Base-by-base conservation (phyloP, 805 yeast species). In the Wickerhamiella brachini region DNA sequence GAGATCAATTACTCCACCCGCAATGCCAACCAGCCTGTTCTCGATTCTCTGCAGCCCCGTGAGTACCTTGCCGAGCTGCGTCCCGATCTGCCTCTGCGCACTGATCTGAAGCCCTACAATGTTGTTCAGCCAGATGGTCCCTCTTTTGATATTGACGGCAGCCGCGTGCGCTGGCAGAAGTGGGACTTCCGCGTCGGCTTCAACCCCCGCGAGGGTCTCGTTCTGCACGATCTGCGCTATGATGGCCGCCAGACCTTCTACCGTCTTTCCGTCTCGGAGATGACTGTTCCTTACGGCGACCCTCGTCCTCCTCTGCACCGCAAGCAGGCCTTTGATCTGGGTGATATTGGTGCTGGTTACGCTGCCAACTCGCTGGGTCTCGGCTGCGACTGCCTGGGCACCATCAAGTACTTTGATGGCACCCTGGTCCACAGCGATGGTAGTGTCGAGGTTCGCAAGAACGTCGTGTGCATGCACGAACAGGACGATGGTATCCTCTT, bases 41-140 rank as follows among this genome's bases (percentile, higher is more conserved):
- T 55, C 80, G 75, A 74, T 54, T 70, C 73, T 51, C 80, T 79
- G 58, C 72, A 73, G 53, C 71, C 77, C 51, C 81, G 79, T 50
- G 89, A 83, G 66, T 83, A 83, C 68, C 83, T 81, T 63, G 84
- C 88, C 48, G 86, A 80, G 50, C 71, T 83, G 60, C 59, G 59
- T n/a, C 75, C 74, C 55, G 81, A 79, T 45, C 79, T 75, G 60
- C 53, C 65, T 38, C 52, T 65, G 31, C 76, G 86, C 68, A 78
- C 73, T 23, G 81, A 76, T 38, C 71, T 83, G 59, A 83, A 83
- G 67, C 90, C 93, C 46, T 74, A 83, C 63, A 66, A 81, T 55
- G 74, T 82, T 83, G 80, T 69, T 83, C 94, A 84, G 69, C 90
- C 93, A 48, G 89, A 85, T 59, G 94, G 94, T 57, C 78, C 88